These are phyloP conservation scores for Fragilariopsis cylindrus DNA, from an alignment of 108 stramenopile genomes.

Conservation along the genomic window DNA sequence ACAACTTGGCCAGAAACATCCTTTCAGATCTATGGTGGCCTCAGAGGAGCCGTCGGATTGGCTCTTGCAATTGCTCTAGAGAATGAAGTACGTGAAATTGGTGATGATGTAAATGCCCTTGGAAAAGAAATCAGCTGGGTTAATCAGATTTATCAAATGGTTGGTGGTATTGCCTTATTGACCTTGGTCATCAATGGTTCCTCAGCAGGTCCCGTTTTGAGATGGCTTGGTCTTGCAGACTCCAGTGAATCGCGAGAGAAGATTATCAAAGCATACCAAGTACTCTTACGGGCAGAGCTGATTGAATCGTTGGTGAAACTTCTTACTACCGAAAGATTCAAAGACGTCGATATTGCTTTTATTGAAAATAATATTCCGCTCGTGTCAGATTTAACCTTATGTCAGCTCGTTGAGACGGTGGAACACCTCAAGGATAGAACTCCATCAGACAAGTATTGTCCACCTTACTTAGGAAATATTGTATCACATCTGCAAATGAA, in stretches of 20 bases:
- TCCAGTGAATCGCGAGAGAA: slow-evolving; percentile 49
- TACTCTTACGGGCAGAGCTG: slow-evolving; percentile 15
- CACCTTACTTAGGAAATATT: slow-evolving; percentile 47
- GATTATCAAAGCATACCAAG: slow-evolving; percentile 41
- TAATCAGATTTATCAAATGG: slow-evolving; percentile 37
- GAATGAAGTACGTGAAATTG: slow-evolving; percentile 35
- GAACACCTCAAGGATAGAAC: slow-evolving; percentile 40
- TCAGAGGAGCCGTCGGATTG: slow-evolving; percentile 87
- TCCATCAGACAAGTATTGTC: slow-evolving; percentile 38
- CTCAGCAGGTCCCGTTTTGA: slow-evolving; percentile 55
- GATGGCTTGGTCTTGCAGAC: slow-evolving; percentile 55
- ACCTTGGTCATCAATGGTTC: slow-evolving; percentile 62
- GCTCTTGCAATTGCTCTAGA: slow-evolving; percentile 76
- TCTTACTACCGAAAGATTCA: slow-evolving; percentile 50
- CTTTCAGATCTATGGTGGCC: slow-evolving; percentile 75
- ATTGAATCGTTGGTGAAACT: slow-evolving; percentile 49
- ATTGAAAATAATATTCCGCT: slow-evolving; percentile 60
- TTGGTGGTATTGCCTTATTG: slow-evolving; percentile 54
- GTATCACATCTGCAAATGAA: slow-evolving; percentile 43
- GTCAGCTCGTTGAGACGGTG: slow-evolving; percentile 53
- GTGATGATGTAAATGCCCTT: not conserved
- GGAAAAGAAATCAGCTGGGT: slow-evolving; percentile 19
- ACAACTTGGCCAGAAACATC: slow-evolving; percentile 54
- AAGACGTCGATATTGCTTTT: slow-evolving; percentile 48
- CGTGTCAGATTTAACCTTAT: slow-evolving; percentile 44